Base-by-base conservation (phyloP, 192 early-diverging fungal species). In the Chytriomyces sp. region DNA sequence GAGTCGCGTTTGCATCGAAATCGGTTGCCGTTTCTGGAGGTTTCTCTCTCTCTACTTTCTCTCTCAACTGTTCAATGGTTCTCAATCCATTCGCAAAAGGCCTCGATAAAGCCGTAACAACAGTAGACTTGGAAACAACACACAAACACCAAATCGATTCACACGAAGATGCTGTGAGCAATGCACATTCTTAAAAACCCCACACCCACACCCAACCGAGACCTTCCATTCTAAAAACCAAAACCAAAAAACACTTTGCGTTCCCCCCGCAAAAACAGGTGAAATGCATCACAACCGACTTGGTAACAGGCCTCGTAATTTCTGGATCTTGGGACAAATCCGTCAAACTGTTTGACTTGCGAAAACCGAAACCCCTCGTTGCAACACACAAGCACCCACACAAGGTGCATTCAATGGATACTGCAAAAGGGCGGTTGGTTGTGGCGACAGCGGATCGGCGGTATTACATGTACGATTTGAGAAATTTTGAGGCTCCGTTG, bases 301-400 rank as follows among this genome's bases (percentile, higher is more conserved):
- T 23, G 8, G 47, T 47, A n/a, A 75, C 62, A 16, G 20, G n/a
- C 2, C 63, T 75, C 62, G 76, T 96, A n/a, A 78, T 94, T 20
- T 91, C 95, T 16, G 97, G 96, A 59, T 90, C 92, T 61, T 99
- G 97, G 97, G 97, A 99, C 81, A 91, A 92, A 77, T 86, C 93
- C 6, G 83, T 97, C 53, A 84, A 91, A 8, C 79, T 91, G 16
- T 97, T 91, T 91, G 93, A 97, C 77, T 81, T 91, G 24, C 88
- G 94, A 11, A 77, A 81, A 3, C 65, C 66, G 23, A 80, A 78
- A 7, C 82, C 82, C 26, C 62, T 60, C 23, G 63, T 82, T 20
- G 80, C 82, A 43, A 80, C 77, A 76, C 85, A 90, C 68, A 65
- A 82, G 24, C 91, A 91, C 79, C 87, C 90, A 0, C 87, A 91